Conservation (phyloP, 768 basidiomycete species). For the Gloeostereum incarnatum region DNA sequence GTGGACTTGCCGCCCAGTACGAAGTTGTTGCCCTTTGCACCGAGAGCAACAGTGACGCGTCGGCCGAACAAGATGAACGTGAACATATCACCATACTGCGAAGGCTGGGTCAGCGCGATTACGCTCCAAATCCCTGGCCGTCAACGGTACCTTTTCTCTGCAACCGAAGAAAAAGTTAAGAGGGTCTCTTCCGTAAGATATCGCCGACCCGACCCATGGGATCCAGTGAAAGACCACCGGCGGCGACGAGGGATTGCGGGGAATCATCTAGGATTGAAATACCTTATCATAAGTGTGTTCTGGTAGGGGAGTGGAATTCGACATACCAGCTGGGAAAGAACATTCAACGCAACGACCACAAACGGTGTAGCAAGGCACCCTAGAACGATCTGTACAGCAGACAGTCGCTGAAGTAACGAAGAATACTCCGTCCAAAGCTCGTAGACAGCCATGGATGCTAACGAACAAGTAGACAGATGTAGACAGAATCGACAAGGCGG, state of each 20-base stretch:
- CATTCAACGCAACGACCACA: constrained; percentile 61
- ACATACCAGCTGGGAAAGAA: constrained; percentile 67
- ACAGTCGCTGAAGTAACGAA: no score
- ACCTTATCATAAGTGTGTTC: neutral
- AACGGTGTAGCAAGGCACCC: constrained; percentile 61
- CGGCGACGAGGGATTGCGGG: constrained; percentile 63
- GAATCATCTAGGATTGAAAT: constrained; percentile 40
- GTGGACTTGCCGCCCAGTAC: constrained; percentile 90
- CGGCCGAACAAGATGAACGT: constrained; percentile 89
- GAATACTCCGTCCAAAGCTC: no score
- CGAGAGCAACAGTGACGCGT: constrained; percentile 83
- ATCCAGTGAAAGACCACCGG: constrained; percentile 92
- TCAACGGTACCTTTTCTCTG: constrained; percentile 55
- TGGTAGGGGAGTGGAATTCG: neutral
- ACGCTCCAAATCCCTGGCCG: neutral
- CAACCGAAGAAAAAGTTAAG: constrained; percentile 78
- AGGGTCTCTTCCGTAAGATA: constrained; percentile 88
- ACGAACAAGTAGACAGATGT: no score
- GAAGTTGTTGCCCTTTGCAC: constrained; percentile 89
- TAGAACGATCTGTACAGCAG: constrained; percentile 29
- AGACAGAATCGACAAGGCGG: no score
- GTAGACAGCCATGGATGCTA: no score
- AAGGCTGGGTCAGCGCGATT: constrained; percentile 1
- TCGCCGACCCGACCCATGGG: constrained; percentile 84
- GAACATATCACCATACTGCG: constrained; percentile 93